Evolutionary conservation across 345 rosid genomes (phyloP).

Genomic region (Dipteronia dyeriana): DNA sequence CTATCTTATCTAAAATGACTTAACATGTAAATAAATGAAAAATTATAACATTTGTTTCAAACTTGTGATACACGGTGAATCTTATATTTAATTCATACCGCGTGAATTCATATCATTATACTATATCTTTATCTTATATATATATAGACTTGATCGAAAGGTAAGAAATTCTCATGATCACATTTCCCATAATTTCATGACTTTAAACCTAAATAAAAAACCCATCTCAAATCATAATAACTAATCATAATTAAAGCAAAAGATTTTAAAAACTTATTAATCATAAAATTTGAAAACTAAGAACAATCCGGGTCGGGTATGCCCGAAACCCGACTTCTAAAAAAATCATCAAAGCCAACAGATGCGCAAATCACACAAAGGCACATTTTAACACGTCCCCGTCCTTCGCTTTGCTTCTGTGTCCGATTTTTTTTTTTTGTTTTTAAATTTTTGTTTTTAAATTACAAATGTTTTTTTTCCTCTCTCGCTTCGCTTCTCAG

Average conservation of each 20-base stretch:
- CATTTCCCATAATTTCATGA: neutral
- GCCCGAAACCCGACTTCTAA: constrained; percentile 9
- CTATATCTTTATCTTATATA: too few relatives aligned
- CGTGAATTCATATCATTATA: too few relatives aligned
- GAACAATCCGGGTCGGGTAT: neutral
- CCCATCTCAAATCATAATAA: neutral
- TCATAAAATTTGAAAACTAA: neutral
- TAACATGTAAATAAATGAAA: neutral
- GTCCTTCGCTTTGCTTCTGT: neutral
- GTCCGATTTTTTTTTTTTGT: neutral
- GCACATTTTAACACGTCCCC: constrained; percentile 23
- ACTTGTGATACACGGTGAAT: too few relatives aligned
- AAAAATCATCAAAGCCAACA: constrained; percentile 4
- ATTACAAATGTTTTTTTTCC: neutral
- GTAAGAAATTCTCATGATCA: too few relatives aligned
- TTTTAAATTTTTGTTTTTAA: neutral
- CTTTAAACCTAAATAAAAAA: neutral
- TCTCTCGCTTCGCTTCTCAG: neutral
- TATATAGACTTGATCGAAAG: too few relatives aligned
- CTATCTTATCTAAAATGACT: neutral
- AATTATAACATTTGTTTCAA: too few relatives aligned
- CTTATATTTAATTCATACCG: too few relatives aligned
- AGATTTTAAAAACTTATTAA: neutral
- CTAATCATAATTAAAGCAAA: neutral
- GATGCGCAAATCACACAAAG: constrained; percentile 5